phyloP scores from a whole-genome alignment of 805 yeast genomes.

The Vanderwaltozyma tropicalis region DNA sequence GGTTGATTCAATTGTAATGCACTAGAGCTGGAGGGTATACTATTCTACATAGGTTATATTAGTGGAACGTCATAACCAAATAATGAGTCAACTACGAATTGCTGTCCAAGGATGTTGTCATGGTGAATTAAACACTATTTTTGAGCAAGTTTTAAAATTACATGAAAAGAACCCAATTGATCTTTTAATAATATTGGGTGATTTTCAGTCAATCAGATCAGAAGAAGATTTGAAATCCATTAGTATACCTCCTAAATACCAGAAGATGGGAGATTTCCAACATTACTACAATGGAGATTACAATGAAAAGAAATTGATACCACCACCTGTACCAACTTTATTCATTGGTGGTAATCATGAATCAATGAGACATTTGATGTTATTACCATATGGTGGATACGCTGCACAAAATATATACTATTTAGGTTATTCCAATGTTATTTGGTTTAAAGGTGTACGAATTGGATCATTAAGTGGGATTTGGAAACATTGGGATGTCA shows the following conservation, averaged over 20 bases:
- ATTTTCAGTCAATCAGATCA: conserved; percentile 73
- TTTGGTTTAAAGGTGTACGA: conserved; percentile 65
- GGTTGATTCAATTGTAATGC: too few relatives aligned
- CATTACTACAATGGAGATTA: conserved; percentile 2
- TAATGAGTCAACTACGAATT: conserved; percentile 27
- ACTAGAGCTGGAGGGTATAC: too few relatives aligned
- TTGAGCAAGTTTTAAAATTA: conserved; percentile 27
- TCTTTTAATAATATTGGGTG: conserved; percentile 75
- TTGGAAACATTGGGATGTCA: conserved; percentile 44
- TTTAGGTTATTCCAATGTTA: conserved; percentile 64
- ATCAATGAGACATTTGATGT: conserved; percentile 65
- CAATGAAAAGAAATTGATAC: conserved; percentile 14
- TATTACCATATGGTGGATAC: conserved; percentile 82
- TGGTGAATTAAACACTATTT: conserved; percentile 60
- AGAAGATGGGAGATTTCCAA: conserved; percentile 67
- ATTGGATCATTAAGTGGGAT: conserved; percentile 85
- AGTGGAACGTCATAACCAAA: too few relatives aligned
- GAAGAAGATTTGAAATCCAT: conserved; percentile 54
- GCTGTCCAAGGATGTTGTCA: conserved; percentile 90
- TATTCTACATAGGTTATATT: too few relatives aligned
- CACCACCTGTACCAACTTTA: conserved; percentile 68
- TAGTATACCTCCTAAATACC: conserved; percentile 72
- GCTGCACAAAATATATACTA: conserved; percentile 81
- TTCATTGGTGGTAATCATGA: conserved; percentile 96
- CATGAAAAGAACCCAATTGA: conserved; percentile 32